Evolutionary conservation across 495 filamentous ascomycete species (phyloP).

Genomic region (Chaetomium tenue): DNA sequence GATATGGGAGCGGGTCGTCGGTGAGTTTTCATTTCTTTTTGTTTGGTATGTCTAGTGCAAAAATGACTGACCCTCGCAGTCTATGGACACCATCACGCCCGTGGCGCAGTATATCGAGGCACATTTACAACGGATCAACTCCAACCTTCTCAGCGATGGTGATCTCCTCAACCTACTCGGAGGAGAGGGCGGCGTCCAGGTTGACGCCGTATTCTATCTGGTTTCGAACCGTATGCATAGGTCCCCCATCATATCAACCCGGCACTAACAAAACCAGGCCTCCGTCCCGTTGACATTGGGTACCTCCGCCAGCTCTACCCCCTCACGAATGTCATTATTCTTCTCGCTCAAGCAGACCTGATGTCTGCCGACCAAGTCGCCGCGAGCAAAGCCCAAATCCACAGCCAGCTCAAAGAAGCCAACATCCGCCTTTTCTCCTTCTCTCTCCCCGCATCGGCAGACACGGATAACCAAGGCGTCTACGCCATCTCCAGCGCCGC

Average conservation of each 20-base stretch:
- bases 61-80: constrained; percentile 36
- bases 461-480: constrained; percentile 46
- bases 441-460: constrained; percentile 32
- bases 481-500: constrained; percentile 81
- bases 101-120: constrained; percentile 74
- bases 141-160: constrained; percentile 60
- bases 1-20: constrained; percentile 62
- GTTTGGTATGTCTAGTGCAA: too few species aligned
- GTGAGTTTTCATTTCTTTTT: constrained; percentile 40
- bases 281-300: constrained; percentile 71
- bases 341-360: constrained; percentile 76
- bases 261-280: constrained; percentile 46
- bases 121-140: constrained; percentile 64
- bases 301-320: constrained; percentile 70
- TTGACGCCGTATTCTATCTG: constrained; percentile 85
- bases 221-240: constrained; percentile 46
- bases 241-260: background rate
- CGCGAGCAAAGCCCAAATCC: constrained; percentile 61
- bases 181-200: constrained; percentile 81
- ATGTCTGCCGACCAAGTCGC: constrained; percentile 59
- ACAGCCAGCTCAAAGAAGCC: constrained; percentile 56
- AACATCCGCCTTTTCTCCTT: constrained; percentile 71
- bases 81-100: constrained; percentile 62
- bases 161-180: constrained; percentile 80
- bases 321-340: constrained; percentile 83